Conservation (phyloP, 2,329 filamentous ascomycete species). For the Zasmidium angulare region DNA sequence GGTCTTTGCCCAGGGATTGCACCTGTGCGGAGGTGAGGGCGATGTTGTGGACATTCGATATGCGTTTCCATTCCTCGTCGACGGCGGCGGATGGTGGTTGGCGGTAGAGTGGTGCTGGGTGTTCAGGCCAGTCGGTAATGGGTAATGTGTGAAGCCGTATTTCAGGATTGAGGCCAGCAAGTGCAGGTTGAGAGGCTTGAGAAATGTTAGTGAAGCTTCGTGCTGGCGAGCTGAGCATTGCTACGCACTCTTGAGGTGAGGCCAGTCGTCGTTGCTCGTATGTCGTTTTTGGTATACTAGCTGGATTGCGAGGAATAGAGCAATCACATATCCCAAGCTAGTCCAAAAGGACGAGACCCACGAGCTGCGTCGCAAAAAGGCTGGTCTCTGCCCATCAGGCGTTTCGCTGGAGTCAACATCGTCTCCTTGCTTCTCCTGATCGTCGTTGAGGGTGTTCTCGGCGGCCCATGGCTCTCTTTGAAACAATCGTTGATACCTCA, state of each 20-base stretch:
- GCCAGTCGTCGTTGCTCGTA: neutral
- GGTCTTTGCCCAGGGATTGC: neutral
- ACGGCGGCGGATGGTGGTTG: neutral
- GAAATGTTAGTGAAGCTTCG: neutral
- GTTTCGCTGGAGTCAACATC: neutral
- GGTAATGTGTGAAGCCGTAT: neutral
- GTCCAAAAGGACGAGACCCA: neutral
- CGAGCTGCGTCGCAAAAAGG: neutral
- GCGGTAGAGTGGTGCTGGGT: neutral
- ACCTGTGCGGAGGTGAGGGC: neutral
- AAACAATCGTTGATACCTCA: neutral
- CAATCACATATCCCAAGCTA: neutral
- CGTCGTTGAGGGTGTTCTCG: neutral
- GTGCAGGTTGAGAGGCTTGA: neutral
- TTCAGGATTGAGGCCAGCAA: neutral
- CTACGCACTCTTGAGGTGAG: neutral
- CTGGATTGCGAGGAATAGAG: neutral
- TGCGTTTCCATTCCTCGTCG: neutral
- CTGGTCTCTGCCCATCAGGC: neutral
- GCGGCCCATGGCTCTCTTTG: neutral
- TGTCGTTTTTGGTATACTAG: neutral
- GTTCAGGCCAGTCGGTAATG: neutral
- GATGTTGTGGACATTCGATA: neutral
- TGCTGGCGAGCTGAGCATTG: neutral
- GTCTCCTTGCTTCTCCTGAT: neutral